Evolutionary conservation across 1,284 basidiomycete genomes (phyloP), one percentile per base, ranked within the genome.

Genomic region (Golubevia sp.): DNA sequence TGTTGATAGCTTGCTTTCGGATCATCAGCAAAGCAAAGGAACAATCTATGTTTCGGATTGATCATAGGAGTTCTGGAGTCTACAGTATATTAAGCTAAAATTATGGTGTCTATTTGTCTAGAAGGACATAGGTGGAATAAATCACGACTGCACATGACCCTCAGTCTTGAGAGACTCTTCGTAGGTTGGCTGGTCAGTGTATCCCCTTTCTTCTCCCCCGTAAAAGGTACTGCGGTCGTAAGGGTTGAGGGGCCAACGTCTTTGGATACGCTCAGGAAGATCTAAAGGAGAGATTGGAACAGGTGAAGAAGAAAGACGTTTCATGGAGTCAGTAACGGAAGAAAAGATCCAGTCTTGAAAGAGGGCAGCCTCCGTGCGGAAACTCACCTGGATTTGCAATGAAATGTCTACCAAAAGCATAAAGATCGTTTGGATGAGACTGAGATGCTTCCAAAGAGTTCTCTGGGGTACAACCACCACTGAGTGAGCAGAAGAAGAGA

Each of bases 401-500:
- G 66, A 85, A 89, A 59, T 77, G 72, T 48, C 88, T 74, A 0
- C 88, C 88, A 66, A 88, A 86, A 0, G 85, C 86, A 48, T 88
- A 70, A 1, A 87, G 70, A 59, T 79, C 77, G 61, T 84, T 85
- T 49, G 64, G 86, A 75, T 63, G 83, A 77, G 67, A 76, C 67
- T 76, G 80, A 61, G 68, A 76, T 21, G 74, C 69, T 26, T 70
- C 59, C 15, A 59, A 58, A 0, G 80, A 83, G 18, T 59, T 63
- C 26, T 85, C 76, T 3, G 74, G 59, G 5, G 69, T 73, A 71
- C 76, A 85, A 11, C 87, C 88, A 24, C 88, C 88, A 0, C n/a
- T n/a, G n/a, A n/a, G n/a, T n/a, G n/a, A n/a, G n/a, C n/a, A n/a
- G n/a, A n/a, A n/a, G n/a, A n/a, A n/a, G n/a, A n/a, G n/a, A n/a